Conservation (phyloP, 768 basidiomycete genomes). For the Stropharia rugosoannulata region DNA sequence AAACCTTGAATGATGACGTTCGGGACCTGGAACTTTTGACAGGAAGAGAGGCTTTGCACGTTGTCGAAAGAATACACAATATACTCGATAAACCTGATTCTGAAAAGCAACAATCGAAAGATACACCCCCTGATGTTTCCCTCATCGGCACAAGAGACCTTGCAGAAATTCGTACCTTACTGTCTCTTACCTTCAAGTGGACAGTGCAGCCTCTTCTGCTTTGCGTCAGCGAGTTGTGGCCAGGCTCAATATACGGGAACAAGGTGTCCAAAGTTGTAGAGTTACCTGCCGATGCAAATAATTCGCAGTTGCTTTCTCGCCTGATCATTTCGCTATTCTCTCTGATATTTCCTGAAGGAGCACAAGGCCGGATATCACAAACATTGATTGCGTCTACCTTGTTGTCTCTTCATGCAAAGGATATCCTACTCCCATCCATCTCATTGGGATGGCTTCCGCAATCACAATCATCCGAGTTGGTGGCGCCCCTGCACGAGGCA, state of each 20-base stretch:
- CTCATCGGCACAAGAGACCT: conserved; percentile 70
- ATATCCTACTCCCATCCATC: conserved; percentile 60
- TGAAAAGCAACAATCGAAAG: not conserved
- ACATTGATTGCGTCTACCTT: conserved; percentile 64
- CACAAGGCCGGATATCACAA: conserved; percentile 46
- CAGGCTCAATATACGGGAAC: conserved; percentile 14
- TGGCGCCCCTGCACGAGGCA: conserved; percentile 42
- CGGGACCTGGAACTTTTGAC: conserved; percentile 51
- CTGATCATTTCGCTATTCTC: conserved; percentile 42
- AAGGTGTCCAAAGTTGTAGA: conserved; percentile 41
- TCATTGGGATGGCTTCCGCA: conserved; percentile 75
- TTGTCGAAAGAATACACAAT: conserved; percentile 47
- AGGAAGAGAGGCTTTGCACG: conserved; percentile 51
- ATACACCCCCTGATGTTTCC: conserved; percentile 19
- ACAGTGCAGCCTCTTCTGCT: conserved; percentile 54
- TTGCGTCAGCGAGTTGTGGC: conserved; percentile 41
- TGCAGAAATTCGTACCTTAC: conserved; percentile 55
- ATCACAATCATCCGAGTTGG: conserved; percentile 34
- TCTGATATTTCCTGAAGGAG: conserved; percentile 54
- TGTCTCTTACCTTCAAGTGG: conserved; percentile 75
- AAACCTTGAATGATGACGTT: conserved; percentile 12
- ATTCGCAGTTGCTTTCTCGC: conserved; percentile 43
- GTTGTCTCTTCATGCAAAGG: conserved; percentile 50
- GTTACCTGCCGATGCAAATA: conserved; percentile 37
- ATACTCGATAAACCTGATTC: conserved; percentile 26